These are phyloP conservation scores for Albophoma yamanashiensis DNA, from an alignment of 2,329 filamentous ascomycete genomes.

Conservation along the genomic window DNA sequence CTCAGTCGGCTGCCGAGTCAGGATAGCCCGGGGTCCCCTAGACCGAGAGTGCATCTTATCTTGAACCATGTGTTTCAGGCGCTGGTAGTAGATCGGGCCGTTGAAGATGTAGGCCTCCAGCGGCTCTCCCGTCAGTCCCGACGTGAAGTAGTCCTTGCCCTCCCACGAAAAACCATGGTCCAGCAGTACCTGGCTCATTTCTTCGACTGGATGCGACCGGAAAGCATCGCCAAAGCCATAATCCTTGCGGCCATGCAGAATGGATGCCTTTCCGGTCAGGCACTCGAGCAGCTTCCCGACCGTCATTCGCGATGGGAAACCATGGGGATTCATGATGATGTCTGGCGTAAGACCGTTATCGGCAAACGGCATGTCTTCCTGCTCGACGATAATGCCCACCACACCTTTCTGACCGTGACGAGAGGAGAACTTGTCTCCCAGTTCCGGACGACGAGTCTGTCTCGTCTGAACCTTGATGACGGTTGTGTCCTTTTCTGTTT, in stretches of 20 bases:
- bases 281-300: constrained; percentile 97
- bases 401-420: constrained; percentile 98
- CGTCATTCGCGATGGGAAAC: constrained; percentile 99
- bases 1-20: constrained; percentile 93
- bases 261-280: constrained; percentile 84
- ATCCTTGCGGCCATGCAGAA: constrained; percentile 73
- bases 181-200: constrained; percentile 79
- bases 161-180: constrained; percentile 90
- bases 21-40: constrained; percentile 77
- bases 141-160: constrained; percentile 94
- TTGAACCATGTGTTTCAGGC: constrained; percentile 99
- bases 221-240: constrained; percentile 76
- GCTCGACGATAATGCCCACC: constrained; percentile 89
- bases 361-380: constrained; percentile 94
- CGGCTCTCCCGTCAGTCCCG: constrained; percentile 86
- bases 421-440: constrained; percentile 98
- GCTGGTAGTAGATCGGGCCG: constrained; percentile 98
- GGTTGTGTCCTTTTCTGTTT: constrained; percentile 75
- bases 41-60: constrained; percentile 98
- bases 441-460: constrained; percentile 89
- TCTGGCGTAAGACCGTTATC: constrained; percentile 88
- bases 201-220: constrained; percentile 74
- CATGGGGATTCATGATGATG: constrained; percentile 99
- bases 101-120: constrained; percentile 97
- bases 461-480: constrained; percentile 91